Base-by-base conservation (phyloP, 768 basidiomycete genomes). In the Myochromella boudieri region DNA sequence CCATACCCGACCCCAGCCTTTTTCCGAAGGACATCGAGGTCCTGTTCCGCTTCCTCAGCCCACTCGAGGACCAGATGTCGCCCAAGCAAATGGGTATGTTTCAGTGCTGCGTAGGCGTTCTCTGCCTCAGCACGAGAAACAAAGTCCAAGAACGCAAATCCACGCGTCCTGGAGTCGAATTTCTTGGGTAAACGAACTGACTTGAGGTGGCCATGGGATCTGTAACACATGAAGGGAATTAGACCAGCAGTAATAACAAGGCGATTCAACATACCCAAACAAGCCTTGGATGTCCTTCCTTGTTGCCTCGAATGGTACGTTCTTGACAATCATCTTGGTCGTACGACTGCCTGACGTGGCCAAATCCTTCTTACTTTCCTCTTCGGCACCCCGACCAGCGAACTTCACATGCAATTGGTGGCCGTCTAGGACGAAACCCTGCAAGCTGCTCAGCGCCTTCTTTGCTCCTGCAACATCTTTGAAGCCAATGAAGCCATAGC, bases 291-390 rank as follows among this genome's bases (percentile, higher is more conserved):
- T 77, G 56, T 99, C 97, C 69, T 89, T 93, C 74, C 88, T 91
- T 33, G 87, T 87, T 36, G 87, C 91, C 66, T 99, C 97, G 71
- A 99, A 99, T 31, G 97, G 94, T 44, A 97, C 78, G 59, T 99
- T 99, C 81, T 97, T 98, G 55, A 98, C 92, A 41, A 98, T 83
- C 78, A 98, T 85, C 81, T 97, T 98, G 53, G 93, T 89, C 52
- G 88, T 87, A 48, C 77, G 77, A 40, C 76, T 80, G 69, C 80
- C 84, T 24, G 69, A 65, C 20, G 60, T 66, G 25, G 60, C 71
- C 12, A 57, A 63, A 34, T 68, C 69, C 39, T 55, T 63, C 51
- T 66, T 68, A 29, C 58, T 63, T 36, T 59, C 57, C 5, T 63
- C 71, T 40, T 80, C 82, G 27, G 81, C 82, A 0, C 91, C 92